Evolutionary conservation across 805 yeast genomes (phyloP), one percentile per base, ranked within the genome.

Genomic region (Yarrowia sp.): DNA sequence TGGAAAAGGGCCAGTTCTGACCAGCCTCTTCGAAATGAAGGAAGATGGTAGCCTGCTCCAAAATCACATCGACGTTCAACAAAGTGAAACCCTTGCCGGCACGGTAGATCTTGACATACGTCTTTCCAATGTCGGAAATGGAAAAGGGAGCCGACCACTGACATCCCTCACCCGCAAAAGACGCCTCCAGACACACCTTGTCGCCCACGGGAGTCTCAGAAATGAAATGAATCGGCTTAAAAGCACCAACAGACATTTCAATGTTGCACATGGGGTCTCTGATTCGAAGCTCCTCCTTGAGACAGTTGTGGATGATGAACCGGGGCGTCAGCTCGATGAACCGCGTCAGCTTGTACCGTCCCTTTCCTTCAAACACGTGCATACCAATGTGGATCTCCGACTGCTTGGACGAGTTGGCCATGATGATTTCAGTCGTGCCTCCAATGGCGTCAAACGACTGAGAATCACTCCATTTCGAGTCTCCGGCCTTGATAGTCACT

Each of bases 401-500:
- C 48, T 71, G 66, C 32, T 72, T 71, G 22, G 49, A 67, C 2
- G 79, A 70, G 51, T 58, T 41, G 11, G 73, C 69, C 63, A 85
- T 73, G 3, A 76, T 75, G 2, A 83, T 77, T 65, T 85, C 96
- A 46, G 83, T 81, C 0, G 85, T 79, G 68, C 92, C 93, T 0
- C 99, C 99, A 64, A 93, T 82, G 3, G 96, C 96, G 72, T 92
- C 97, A 70, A 95, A 85, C 72, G 96, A 87, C 54, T 90, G 78
- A 1, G 90, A 89, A 1, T 79, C 73, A 68, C 97, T 88, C 83
- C 89, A 83, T 7, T 80, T 79, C 0, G 96, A 87, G 64, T 88
- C 89, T 0, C 83, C 88, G 21, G 90, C 80, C 66, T 82, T 81
- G 7, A 92, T 70, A 26, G 81, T 71, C 0, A 92, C 96, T 66